Evolutionary conservation across 495 filamentous ascomycete genomes (phyloP), one percentile per base, ranked within the genome.

Genomic region (Hyaloscypha bicolor): DNA sequence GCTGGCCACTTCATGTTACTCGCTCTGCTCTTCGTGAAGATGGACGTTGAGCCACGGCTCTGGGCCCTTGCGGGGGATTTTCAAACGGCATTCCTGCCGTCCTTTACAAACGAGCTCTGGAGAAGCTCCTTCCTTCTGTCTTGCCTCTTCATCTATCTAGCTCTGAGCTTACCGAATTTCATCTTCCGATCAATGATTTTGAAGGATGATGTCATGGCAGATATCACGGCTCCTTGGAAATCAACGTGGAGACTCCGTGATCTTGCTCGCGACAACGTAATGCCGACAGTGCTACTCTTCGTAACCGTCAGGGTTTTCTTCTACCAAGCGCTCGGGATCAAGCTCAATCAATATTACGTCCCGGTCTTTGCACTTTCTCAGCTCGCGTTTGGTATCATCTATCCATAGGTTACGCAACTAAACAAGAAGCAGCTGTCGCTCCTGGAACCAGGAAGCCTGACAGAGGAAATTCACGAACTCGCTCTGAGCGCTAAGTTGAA

Each of bases 381-480:
- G 37, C 37, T 62, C 4, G 19, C 22, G n/a, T 55, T 64, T 30
- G 19, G 16, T 29, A 12, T 56, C 21, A 6, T 39, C 25, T 55
- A 55, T 16, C 48, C 51, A 2, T 3, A 42, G 5, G 14, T 64
- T 29, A 35, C 51, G 2, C 62, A 64, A n/a, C 62, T 51, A 35
- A 35, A 33, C 25, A 19, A 29, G 31, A 37, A 33, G 14, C 8
- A 39, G 2, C 48, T 64, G 6, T n/a, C 29, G 8, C 31, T 57
- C 2, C 53, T 64, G 62, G 12, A 55, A 57, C 48, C 48, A 8
- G 62, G 51, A 35, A n/a, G 8, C 3, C 9, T 45, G 19, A 55
- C 12, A 2, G 62, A 64, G 21, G 48, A 51, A 30, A 64, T 64
- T 30, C 30, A 55, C 11, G 30, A 64, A 16, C 25, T 64, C 19